Evolutionary conservation across 2,329 filamentous ascomycete species (phyloP), one percentile per base, ranked within the genome.

Genomic region (Aspergillus sergii): DNA sequence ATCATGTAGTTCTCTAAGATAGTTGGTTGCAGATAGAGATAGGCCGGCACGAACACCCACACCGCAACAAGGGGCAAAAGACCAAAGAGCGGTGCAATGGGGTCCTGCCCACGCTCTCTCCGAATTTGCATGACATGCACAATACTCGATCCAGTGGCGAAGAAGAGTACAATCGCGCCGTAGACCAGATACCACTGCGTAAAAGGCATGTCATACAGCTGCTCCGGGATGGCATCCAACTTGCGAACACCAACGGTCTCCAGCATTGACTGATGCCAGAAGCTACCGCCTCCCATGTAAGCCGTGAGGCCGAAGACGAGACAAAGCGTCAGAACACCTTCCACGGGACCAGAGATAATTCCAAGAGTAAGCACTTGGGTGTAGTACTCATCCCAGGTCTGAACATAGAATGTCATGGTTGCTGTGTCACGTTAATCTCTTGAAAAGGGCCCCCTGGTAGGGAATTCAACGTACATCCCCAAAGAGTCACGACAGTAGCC

Each of bases 321-420:
- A 71, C 92, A 90, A 23, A 99, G 85, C 46, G 92, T 93, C 54
- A 98, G 81, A 61, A 99, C 90, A 58, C 95, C 95, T 80, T 99
- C 95, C 43, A 99, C 95, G 4, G 95, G 95, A 0, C 95, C 95
- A 68, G 94, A 97, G 69, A 99, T 85, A 66, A 98, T 82, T 63
- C 95, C 95, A 7, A 99, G 87, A 1, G 93, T 97, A 55, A 99
- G 86, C 3, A 94, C 95, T 79, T 97, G 94, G 58, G 95, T 99
- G 81, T 98, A 94, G 81, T 98, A 99, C 78, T 98, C 95, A 75
- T 99, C 95, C 95, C 95, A 99, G 39, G 95, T 98, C 78, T 98
- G 95, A 48, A 98, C 91, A 78, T 98, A 98, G 79, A 99, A 99
- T n/a, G 95, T 97, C 72, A 96, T 84, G 63, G 94, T 88, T 8